Evolutionary conservation across 805 yeast genomes (phyloP), one percentile per base, ranked within the genome.

Genomic region (Schizosaccharomyces japonicus): DNA sequence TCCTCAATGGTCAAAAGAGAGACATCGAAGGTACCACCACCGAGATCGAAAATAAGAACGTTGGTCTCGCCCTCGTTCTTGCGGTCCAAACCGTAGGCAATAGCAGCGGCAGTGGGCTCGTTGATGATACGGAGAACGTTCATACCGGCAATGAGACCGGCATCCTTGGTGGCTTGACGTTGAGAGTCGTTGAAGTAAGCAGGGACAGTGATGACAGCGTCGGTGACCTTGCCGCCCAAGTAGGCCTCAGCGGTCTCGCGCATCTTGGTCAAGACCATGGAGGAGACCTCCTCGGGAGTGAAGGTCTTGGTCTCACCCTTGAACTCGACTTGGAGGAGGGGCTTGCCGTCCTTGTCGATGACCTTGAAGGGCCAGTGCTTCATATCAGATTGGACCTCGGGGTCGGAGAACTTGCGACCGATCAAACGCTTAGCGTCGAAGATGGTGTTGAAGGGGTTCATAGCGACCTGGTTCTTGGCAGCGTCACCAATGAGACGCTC

Each of bases 11-110:
- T 76, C 64, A 84, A 73, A 54, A 84, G 73, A 47, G 95, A 85
- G 50, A 84, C 95, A 80, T 84, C 95, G 71, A 84, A 84, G 64
- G 95, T 84, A 76, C 95, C 95, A 71, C 95, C 95, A 75, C 95
- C 95, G 65, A 84, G 76, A 69, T 84, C 95, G 72, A 83, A 84
- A 64, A 84, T 81, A 62, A 84, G 71, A 53, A 84, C 87, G 67
- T 83, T 82, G 66, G 78, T 78, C 70, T 84, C 94, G 55, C 72
- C 73, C 53, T 74, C 77, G 55, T 78, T 71, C 60, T 71, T 78
- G 63, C 64, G 65, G 59, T 65, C 68, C 59, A 85, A 75, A 75
- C 96, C 96, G 76, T 85, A 85, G 64, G 96, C 95, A 71, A 85
- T 83, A 58, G 95, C 95, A 61, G 95, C 95, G 54, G 95, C 95